Evolutionary conservation across 106 monocot genomes (phyloP).

Genomic region (Cymbidium sinense): DNA sequence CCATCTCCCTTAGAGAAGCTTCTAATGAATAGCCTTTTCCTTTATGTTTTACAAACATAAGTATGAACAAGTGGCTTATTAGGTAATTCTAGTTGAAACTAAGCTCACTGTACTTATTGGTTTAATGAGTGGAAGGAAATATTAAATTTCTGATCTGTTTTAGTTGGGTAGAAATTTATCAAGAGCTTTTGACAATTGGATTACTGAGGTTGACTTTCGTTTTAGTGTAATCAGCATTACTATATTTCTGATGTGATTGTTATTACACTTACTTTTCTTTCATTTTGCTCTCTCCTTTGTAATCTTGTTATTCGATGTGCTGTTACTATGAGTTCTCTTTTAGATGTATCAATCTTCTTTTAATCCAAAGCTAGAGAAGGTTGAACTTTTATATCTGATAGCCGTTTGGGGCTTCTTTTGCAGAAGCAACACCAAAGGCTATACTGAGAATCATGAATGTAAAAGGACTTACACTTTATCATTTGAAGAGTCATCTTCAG

Average conservation of each 20-base stretch:
- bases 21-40: neutral
- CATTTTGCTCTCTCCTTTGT: neutral
- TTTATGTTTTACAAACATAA: neutral
- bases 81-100: neutral
- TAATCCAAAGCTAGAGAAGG: neutral
- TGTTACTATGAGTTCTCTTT: neutral
- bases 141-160: neutral
- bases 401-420: neutral
- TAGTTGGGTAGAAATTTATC: neutral
- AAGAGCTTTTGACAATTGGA: neutral
- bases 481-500: constrained; percentile 15
- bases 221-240: neutral
- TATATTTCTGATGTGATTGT: neutral
- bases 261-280: neutral
- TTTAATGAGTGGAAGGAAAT: neutral
- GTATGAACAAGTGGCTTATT: too few relatives aligned
- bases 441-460: constrained; percentile 15
- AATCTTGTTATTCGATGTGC: neutral
- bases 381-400: neutral
- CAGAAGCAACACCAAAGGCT: constrained; percentile 9
- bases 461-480: constrained; percentile 11
- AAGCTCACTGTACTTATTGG: neutral
- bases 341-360: neutral
- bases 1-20: neutral
- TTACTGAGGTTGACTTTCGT: neutral